Conservation (phyloP, 805 yeast genomes). For the Grigorovia jiainica region DNA sequence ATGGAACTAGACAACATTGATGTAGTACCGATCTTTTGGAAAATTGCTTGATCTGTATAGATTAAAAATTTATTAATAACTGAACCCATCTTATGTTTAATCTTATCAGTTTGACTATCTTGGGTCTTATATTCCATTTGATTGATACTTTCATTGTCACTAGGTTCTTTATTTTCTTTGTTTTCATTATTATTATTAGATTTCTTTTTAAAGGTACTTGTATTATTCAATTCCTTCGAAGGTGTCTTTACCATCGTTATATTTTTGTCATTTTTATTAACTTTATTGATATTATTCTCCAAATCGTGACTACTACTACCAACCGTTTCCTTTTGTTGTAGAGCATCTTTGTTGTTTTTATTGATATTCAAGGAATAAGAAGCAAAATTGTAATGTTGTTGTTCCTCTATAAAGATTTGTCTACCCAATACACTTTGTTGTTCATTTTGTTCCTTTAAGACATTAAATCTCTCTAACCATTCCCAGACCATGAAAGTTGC, state of each 20-base stretch:
- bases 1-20: constrained; percentile 31
- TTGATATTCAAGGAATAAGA: constrained; percentile 20
- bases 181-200: too few species aligned
- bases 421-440: constrained; percentile 69
- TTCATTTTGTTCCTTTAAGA: constrained; percentile 49
- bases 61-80: constrained; percentile 34
- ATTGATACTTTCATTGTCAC: constrained; percentile 14
- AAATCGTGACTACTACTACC: background rate
- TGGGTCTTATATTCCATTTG: constrained; percentile 12
- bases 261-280: too few species aligned
- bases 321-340: constrained; percentile 9
- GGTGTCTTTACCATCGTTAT: too few species aligned
- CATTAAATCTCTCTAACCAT: constrained; percentile 63
- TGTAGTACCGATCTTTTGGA: constrained; percentile 50
- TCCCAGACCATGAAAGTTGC: constrained; percentile 77
- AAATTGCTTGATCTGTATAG: constrained; percentile 45
- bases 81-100: constrained; percentile 15
- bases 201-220: too few species aligned
- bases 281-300: too few species aligned
- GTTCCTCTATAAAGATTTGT: constrained; percentile 62
- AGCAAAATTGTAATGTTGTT: constrained; percentile 23
- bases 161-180: too few species aligned
- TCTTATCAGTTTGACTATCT: constrained; percentile 14
- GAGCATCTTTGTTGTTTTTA: constrained; percentile 23
- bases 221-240: too few species aligned